Evolutionary conservation across 73 alveolate genomes (phyloP).

Genomic region (Tetrahymena borealis): DNA sequence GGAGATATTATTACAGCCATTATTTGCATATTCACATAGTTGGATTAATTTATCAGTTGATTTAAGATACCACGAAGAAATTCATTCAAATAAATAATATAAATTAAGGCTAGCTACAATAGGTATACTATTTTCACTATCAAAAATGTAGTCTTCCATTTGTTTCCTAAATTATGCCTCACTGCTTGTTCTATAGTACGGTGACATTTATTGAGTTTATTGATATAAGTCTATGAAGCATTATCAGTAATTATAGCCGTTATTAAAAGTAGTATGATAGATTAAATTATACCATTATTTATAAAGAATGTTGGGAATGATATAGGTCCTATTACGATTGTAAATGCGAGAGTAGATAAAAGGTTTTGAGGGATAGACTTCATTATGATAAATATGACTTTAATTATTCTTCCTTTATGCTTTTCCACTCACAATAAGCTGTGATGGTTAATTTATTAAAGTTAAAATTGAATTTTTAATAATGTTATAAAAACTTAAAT

Average conservation of each 20-base stretch:
- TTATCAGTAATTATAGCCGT: not conserved
- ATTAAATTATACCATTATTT: not conserved
- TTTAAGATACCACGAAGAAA: not conserved
- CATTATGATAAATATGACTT: not conserved
- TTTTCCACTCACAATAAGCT: no score
- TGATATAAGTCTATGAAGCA: not conserved
- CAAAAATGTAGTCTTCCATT: not conserved
- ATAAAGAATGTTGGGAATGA: not conserved
- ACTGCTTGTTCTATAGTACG: not conserved
- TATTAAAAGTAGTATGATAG: not conserved
- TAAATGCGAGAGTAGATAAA: not conserved
- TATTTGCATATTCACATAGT: not conserved
- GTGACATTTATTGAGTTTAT: not conserved
- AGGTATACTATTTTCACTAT: not conserved
- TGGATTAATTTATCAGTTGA: not conserved
- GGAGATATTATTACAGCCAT: not conserved
- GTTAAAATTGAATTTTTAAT: no score
- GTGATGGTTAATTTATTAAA: no score
- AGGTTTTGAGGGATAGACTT: not conserved
- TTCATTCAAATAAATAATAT: not conserved
- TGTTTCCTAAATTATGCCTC: not conserved
- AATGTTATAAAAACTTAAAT: no score
- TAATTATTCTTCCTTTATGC: no score
- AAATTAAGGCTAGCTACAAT: not conserved
- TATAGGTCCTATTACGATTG: not conserved